Evolutionary conservation across 169 alveolate species (phyloP), one percentile per base, ranked within the genome.

Genomic region (Plasmodium ovale): DNA sequence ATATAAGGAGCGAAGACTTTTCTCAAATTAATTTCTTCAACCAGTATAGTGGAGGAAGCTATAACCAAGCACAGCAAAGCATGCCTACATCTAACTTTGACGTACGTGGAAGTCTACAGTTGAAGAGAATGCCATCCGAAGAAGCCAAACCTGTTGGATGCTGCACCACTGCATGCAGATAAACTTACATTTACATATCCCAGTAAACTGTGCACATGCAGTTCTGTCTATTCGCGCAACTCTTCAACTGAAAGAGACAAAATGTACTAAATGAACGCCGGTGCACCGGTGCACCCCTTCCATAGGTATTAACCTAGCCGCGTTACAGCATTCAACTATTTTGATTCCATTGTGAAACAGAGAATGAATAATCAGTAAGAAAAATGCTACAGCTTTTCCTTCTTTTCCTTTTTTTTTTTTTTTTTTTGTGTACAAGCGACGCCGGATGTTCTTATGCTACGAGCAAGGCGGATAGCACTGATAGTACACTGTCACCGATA

Each of bases 71-170:
- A n/a, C 59, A 82, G 9, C n/a, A 54, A 65, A 39, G 42, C 21
- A 56, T 85, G 33, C 91, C 85, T 12, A 29, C 49, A 69, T 85
- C 91, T 16, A 85, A 33, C 23, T 85, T 85, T 44, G 71, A 70
- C 9, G 21, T 54, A 31, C 25, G 65, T 27, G 87, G 82, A 68
- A 85, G 87, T 27, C 12, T 70, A 25, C 91, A 85, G 51, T 6
- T 85, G 29, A 85, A 85, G 64, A 85, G 91, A 69, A 12, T 85
- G 33, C 87, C 87, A 60, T 85, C 91, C 58, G 91, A 85, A 62
- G 91, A 85, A 42, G 29, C 65, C 64, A 70, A 67, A 42, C 91
- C 91, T 1, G 87, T 70, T 25, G 91, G 91, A 58, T 85, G 91
- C 25, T 85, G 85, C 35, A 33, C 90, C 0, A 21, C 71, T 54